Evolutionary conservation across 2,329 filamentous ascomycete genomes (phyloP).

Genomic region (Xylaria sp.): DNA sequence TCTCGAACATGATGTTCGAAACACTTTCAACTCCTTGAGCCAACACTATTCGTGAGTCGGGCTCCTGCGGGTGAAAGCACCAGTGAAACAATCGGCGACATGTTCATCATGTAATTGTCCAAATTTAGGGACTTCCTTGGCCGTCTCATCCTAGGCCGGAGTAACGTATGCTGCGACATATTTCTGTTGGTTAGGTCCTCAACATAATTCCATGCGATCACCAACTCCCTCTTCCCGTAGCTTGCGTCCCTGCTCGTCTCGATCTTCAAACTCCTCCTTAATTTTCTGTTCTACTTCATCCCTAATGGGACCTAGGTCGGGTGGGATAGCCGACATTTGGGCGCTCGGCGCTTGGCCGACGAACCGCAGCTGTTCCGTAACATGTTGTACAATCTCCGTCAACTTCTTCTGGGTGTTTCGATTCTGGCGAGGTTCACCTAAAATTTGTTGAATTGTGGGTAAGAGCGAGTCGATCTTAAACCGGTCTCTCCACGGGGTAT

Average conservation of each 20-base stretch:
- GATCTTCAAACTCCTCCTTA: conserved; percentile 72
- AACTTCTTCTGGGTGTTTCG: conserved; percentile 82
- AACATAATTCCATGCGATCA: conserved; percentile 62
- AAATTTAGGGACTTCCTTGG: not conserved
- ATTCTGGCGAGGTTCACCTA: conserved; percentile 77
- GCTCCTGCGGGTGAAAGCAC: too few relatives aligned
- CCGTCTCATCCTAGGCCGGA: not conserved
- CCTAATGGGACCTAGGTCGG: conserved; percentile 75
- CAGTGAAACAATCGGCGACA: not conserved
- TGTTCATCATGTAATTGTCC: not conserved
- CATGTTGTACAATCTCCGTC: conserved; percentile 78
- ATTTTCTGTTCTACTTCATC: conserved; percentile 76
- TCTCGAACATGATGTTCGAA: not conserved
- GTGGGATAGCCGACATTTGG: conserved; percentile 83
- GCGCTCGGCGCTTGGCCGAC: conserved; percentile 87
- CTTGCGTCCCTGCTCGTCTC: conserved; percentile 64
- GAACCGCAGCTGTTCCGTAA: conserved; percentile 87
- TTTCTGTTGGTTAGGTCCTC: not conserved
- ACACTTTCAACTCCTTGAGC: not conserved
- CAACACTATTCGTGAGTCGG: not conserved
- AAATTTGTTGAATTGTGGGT: conserved; percentile 80
- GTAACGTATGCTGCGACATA: not conserved
- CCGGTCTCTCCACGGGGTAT: conserved; percentile 87
- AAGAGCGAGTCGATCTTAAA: conserved; percentile 91
- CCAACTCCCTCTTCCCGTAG: conserved; percentile 69